phyloP scores from a whole-genome alignment of 1,284 basidiomycete genomes.

The Puccinia hordei region DNA sequence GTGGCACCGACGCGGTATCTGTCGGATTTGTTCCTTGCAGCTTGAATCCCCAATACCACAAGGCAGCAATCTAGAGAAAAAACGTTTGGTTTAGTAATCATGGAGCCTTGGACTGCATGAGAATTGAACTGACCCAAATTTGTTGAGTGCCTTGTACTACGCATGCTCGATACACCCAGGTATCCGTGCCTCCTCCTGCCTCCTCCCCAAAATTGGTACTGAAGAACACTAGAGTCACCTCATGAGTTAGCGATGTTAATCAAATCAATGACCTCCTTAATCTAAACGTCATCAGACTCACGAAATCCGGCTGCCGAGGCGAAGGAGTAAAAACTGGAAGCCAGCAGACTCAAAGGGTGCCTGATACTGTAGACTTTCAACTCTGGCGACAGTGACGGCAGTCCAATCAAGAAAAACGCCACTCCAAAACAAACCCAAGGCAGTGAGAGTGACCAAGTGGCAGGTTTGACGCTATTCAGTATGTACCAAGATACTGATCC shows the following conservation, averaged over 20 bases:
- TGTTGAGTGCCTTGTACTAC: constrained; percentile 70
- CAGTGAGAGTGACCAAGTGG: constrained; percentile 76
- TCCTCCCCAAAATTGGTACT: constrained; percentile 94
- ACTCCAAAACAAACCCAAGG: constrained; percentile 87
- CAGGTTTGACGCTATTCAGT: constrained; percentile 83
- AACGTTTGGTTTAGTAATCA: neutral
- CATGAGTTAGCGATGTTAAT: neutral
- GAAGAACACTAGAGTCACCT: constrained; percentile 68
- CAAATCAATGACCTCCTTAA: neutral
- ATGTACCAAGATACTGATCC: constrained; percentile 84
- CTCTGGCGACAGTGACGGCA: constrained; percentile 71
- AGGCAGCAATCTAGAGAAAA: constrained; percentile 73
- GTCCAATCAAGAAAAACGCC: constrained; percentile 83
- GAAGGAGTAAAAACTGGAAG: constrained; percentile 84
- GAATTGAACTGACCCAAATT: constrained; percentile 41
- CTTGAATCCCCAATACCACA: constrained; percentile 90
- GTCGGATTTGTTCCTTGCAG: constrained; percentile 66
- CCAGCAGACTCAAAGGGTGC: constrained; percentile 68
- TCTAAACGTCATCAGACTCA: constrained; percentile 5
- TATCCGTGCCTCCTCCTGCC: constrained; percentile 86
- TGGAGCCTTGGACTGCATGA: neutral
- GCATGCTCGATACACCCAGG: constrained; percentile 85
- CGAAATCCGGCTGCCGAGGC: constrained; percentile 82
- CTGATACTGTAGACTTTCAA: constrained; percentile 57
- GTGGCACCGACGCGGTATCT: constrained; percentile 64